Evolutionary conservation across 179 eudicot species (phyloP), one percentile per base, ranked within the genome.

Genomic region (Silene vulgaris): DNA sequence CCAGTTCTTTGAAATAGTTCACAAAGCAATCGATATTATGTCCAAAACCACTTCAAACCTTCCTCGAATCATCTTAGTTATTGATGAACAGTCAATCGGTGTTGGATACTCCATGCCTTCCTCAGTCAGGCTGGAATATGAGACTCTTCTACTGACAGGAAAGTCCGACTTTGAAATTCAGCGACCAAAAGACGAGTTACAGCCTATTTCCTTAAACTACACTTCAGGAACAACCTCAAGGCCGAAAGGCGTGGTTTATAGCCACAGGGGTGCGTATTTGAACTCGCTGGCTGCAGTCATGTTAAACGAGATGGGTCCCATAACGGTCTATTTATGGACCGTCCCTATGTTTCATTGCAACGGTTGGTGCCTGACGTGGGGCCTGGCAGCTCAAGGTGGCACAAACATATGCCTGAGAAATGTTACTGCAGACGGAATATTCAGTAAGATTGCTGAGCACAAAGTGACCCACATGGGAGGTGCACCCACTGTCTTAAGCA

Each of bases 321-420:
- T 82, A 87, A 88, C 95, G 0, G 83, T 86, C 57, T 90, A 87
- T 72, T 78, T 91, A 9, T 91, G 97, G 97, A 87, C 92, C 0
- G 85, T 91, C 21, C 97, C 97, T 0, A 91, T 90, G 95, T 90
- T 91, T 79, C 97, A 91, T 80, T 91, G 97, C 87, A 91, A 90
- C 50, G 94, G 91, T 4, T 90, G 97, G 97, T 91, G 95, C 80
- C 81, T 91, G 12, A 80, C 86, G 4, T 91, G 97, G 97, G 97
- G 82, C 4, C 67, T 88, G 65, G 97, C 97, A 5, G 97, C 92
- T 8, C 84, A 83, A 65, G 97, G 95, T 9, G 95, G 97, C n/a
- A 87, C 89, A 5, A 91, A 87, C 57, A 54, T 91, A 20, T 91
- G 94, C 86, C 80, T 91, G 0, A 84, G 97, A 71, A 74, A 50